Base-by-base conservation (phyloP, 305 asterid species). In the Caryopteris hybrid region DNA sequence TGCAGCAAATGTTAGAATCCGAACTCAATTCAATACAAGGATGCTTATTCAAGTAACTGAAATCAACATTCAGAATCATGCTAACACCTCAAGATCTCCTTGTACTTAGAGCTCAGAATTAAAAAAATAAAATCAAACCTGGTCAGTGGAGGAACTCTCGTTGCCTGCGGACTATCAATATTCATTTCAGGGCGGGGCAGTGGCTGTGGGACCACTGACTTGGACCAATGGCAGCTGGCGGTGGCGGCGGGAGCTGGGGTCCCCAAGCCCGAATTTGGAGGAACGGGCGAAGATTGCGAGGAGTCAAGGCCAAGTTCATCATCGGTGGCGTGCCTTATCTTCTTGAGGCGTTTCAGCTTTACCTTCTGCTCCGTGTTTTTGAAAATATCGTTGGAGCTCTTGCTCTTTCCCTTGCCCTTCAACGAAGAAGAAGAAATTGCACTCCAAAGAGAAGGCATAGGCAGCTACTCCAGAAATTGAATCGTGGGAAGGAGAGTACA, bases 141-240 rank as follows among this genome's bases (percentile, higher is more conserved):
- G n/a, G 76, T 5, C 76, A 41, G 79, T 38, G 72, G 76, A 47
- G 75, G 38, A 57, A 53, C 80, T 21, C 33, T 53, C 4, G 31
- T 25, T 25, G 31, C 31, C 31, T 25, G 31, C 34, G 74, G 64
- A 23, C 76, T 62, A 20, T 61, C 81, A 45, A 48, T 42, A 74
- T 36, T 66, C 23, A 61, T 22, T 63, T 80, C 90, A 25, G 96
- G 96, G 29, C 83, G 89, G 34, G 97, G 97, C 66, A 91, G 84
- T 27, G 96, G 97, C 68, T 71, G 91, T 9, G 96, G 96, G 74
- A 83, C 86, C 45, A 89, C 91, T 11, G 88, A 81, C 69, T 75
- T 82, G 36, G 89, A 83, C 89, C 92, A 86, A 73, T 79, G 96
- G 46, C 6, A 43, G 31, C 57, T 43, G 62, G 5, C 33, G 31